Evolutionary conservation across 208 protist species (phyloP).

Genomic region (Acanthamoeba castellanii): DNA sequence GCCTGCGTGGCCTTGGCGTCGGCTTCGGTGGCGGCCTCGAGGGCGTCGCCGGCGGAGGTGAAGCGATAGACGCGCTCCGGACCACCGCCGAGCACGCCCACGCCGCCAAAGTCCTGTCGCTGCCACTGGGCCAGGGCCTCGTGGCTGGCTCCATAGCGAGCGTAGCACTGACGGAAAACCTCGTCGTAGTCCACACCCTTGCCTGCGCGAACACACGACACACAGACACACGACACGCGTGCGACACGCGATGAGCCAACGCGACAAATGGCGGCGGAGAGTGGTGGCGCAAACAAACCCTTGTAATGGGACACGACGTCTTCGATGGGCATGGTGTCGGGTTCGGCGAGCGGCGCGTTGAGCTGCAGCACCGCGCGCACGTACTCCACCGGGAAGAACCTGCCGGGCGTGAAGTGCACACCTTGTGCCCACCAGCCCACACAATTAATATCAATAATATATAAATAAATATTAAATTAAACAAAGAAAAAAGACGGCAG

Average conservation of each 20-base stretch:
- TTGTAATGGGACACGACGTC: slow-evolving; percentile 3
- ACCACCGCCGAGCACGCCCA: slow-evolving; percentile 48
- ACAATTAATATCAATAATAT: too few species aligned
- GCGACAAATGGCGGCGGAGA: background rate
- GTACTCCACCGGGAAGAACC: slow-evolving; percentile 90
- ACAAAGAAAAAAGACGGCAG: background rate
- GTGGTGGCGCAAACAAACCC: background rate
- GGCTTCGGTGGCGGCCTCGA: background rate
- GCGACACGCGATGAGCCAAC: slow-evolving; percentile 67
- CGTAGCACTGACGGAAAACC: slow-evolving; percentile 82
- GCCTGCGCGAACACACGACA: slow-evolving; percentile 58
- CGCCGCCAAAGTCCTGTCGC: slow-evolving; percentile 80
- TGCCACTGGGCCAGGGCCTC: slow-evolving; percentile 83
- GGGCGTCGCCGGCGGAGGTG: background rate
- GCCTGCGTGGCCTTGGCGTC: slow-evolving; percentile 78
- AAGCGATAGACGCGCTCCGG: slow-evolving; percentile 71
- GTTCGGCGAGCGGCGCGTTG: slow-evolving; percentile 50
- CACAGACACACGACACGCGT: slow-evolving; percentile 77
- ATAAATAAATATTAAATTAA: too few species aligned
- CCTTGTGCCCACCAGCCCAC: slow-evolving; percentile 45
- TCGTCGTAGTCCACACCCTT: slow-evolving; percentile 86
- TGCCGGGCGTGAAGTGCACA: slow-evolving; percentile 89
- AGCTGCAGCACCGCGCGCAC: slow-evolving; percentile 77
- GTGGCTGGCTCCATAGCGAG: slow-evolving; percentile 80
- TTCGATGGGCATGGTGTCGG: slow-evolving; percentile 77